These are phyloP conservation scores for Botrytis sinoallii DNA, from an alignment of 2,329 filamentous ascomycete species.

Conservation along the genomic window DNA sequence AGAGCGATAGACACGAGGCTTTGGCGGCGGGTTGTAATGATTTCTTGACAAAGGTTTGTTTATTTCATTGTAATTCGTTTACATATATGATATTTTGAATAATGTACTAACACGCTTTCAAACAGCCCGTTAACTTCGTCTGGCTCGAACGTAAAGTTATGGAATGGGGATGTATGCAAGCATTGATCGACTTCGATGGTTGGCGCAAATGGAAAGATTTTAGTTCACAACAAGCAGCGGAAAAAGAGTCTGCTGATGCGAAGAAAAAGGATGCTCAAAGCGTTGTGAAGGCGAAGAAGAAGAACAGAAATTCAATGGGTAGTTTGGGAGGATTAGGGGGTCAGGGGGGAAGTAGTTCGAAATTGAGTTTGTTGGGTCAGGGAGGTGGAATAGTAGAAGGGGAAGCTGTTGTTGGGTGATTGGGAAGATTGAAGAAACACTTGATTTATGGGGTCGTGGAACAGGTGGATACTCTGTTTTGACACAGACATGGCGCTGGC, in stretches of 20 bases:
- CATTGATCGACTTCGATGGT: slow-evolving; percentile 95
- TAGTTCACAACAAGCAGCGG: slow-evolving; percentile 22
- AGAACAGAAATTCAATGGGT: slow-evolving; percentile 25
- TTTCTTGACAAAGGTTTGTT: slow-evolving; percentile 87
- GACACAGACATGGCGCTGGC: not conserved
- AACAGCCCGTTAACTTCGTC: slow-evolving; percentile 89
- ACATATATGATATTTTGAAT: not conserved
- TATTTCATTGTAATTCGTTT: not conserved
- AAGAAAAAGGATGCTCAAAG: slow-evolving; percentile 21
- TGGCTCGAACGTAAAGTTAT: slow-evolving; percentile 98
- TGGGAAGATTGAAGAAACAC: too few species aligned
- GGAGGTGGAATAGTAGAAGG: not conserved
- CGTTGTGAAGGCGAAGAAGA: slow-evolving; percentile 28
- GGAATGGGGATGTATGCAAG: slow-evolving; percentile 99
- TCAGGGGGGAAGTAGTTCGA: slow-evolving; percentile 6
- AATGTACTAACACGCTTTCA: slow-evolving; percentile 14
- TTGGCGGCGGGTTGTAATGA: slow-evolving; percentile 96
- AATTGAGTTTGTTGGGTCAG: not conserved
- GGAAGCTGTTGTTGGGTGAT: not conserved
- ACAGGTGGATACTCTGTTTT: not conserved
- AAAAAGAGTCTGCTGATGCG: slow-evolving; percentile 31
- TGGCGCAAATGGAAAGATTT: slow-evolving; percentile 98
- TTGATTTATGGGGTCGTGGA: not conserved
- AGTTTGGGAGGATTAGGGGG: slow-evolving; percentile 7
- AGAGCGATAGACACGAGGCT: slow-evolving; percentile 93